Conservation (phyloP, 2,329 filamentous ascomycete genomes). For the Botryosphaeria agaves region DNA sequence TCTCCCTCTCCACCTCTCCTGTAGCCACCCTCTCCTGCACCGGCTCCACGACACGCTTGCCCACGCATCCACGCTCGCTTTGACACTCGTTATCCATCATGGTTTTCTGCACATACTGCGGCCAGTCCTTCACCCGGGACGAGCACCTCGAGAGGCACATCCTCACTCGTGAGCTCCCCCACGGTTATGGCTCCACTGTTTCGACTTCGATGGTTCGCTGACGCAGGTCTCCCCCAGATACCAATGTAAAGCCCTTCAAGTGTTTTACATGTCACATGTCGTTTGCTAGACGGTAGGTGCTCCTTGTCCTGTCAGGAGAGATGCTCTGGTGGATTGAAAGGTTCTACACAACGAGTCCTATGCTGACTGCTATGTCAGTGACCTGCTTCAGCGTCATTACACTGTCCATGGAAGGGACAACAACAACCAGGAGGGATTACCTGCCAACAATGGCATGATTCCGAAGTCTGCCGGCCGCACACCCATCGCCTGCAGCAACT, state of each 20-base stretch:
- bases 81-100: too few species aligned
- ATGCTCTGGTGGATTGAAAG: too few species aligned
- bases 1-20: not conserved
- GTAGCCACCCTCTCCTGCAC: not conserved
- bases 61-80: not conserved
- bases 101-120: conserved; percentile 37
- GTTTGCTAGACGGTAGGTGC: conserved; percentile 32
- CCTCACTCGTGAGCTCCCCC: conserved; percentile 23
- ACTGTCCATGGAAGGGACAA: conserved; percentile 32
- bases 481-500: conserved; percentile 35
- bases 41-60: not conserved
- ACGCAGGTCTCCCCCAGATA: conserved; percentile 19
- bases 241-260: conserved; percentile 38
- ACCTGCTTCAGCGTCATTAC: conserved; percentile 33
- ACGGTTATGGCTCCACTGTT: not conserved
- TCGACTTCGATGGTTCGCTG: conserved; percentile 2
- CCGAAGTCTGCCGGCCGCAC: conserved; percentile 33
- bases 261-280: conserved; percentile 38
- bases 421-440: conserved; percentile 30
- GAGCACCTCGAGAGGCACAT: conserved; percentile 35
- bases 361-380: conserved; percentile 14
- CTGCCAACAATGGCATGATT: conserved; percentile 30
- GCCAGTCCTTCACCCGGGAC: conserved; percentile 33
- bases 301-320: too few species aligned
- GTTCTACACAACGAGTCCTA: too few species aligned